Conservation (phyloP, 495 filamentous ascomycete species). For the Talaromyces trachyspermus region DNA sequence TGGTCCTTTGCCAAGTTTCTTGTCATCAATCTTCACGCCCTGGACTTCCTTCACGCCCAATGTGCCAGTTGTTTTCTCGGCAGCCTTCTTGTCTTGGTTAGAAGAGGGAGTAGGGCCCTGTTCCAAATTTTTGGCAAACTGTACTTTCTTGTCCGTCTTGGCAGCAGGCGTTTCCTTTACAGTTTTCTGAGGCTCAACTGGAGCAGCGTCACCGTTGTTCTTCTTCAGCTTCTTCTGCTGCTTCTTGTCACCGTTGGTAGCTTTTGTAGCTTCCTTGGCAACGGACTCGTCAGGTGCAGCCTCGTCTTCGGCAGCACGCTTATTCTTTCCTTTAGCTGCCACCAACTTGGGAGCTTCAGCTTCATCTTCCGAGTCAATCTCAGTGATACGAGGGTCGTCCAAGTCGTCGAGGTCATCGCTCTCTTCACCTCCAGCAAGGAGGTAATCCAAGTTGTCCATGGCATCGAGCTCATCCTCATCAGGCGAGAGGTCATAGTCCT, state of each 20-base stretch:
- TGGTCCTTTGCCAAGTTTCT: slow-evolving; percentile 77
- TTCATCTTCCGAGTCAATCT: slow-evolving; percentile 79
- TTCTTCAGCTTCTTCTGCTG: slow-evolving; percentile 98
- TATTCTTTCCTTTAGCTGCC: slow-evolving; percentile 72
- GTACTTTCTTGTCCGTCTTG: slow-evolving; percentile 82
- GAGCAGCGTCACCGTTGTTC: slow-evolving; percentile 79
- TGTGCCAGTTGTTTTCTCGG: slow-evolving; percentile 47
- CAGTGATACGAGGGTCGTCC: slow-evolving; percentile 72
- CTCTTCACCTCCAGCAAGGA: slow-evolving; percentile 61
- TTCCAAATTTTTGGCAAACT: slow-evolving; percentile 97
- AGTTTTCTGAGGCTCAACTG: slow-evolving; percentile 48
- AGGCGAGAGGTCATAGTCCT: slow-evolving; percentile 75
- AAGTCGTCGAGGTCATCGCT: slow-evolving; percentile 79
- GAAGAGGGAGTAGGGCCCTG: slow-evolving; percentile 76
- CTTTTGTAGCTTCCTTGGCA: slow-evolving; percentile 57
- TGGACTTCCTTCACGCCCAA: slow-evolving; percentile 69
- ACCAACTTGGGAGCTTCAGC: slow-evolving; percentile 66
- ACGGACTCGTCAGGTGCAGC: slow-evolving; percentile 65
- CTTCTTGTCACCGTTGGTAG: slow-evolving; percentile 73
- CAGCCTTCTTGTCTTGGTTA: slow-evolving; percentile 31
- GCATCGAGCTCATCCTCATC: slow-evolving; percentile 66
- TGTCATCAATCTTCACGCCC: slow-evolving; percentile 90
- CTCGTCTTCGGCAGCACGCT: slow-evolving; percentile 65
- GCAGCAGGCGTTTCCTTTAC: slow-evolving; percentile 43
- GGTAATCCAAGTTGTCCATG: slow-evolving; percentile 38